phyloP scores from a whole-genome alignment of 2,329 filamentous ascomycete species.

The Tolypocladium pustulatum region DNA sequence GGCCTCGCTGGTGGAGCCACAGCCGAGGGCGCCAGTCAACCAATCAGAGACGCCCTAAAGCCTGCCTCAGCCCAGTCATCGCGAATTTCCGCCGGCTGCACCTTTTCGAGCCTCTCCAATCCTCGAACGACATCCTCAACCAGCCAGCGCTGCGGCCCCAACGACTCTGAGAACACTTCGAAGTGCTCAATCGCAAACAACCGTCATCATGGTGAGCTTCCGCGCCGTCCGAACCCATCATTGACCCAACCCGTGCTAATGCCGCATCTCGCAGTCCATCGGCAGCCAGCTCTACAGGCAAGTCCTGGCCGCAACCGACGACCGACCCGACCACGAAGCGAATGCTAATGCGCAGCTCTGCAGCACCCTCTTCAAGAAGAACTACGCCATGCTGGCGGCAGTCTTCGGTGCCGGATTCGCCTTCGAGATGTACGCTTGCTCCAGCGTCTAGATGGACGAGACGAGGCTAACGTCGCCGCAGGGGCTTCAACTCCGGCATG shows the following conservation, averaged over 20 bases:
- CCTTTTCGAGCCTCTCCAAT: constrained; percentile 10
- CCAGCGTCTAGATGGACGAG: constrained; percentile 7
- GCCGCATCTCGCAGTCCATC: constrained; percentile 24
- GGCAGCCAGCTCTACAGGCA: constrained; percentile 28
- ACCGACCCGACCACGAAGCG: constrained; percentile 7
- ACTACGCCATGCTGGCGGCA: constrained; percentile 75
- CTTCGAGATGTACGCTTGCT: constrained; percentile 73
- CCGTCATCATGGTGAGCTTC: constrained; percentile 26
- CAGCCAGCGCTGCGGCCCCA: constrained; percentile 16
- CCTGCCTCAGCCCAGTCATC: constrained; percentile 17
- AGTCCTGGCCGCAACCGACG: constrained; percentile 15
- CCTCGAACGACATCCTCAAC: constrained; percentile 15
- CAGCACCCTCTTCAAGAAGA: constrained; percentile 77
- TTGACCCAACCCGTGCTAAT: constrained; percentile 18
- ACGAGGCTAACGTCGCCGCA: constrained; percentile 32
- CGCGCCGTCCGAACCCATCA: background rate
- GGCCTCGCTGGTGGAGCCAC: background rate
- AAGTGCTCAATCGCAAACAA: constrained; percentile 19
- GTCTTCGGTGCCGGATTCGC: constrained; percentile 85
- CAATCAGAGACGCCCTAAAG: constrained; percentile 22
- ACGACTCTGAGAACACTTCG: constrained; percentile 11
- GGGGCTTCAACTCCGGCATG: constrained; percentile 71
- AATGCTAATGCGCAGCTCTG: constrained; percentile 13
- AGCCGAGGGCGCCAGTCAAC: constrained; percentile 2
- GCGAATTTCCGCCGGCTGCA: constrained; percentile 11